Evolutionary conservation across 495 filamentous ascomycete species (phyloP).

Genomic region (Tuber brumale): DNA sequence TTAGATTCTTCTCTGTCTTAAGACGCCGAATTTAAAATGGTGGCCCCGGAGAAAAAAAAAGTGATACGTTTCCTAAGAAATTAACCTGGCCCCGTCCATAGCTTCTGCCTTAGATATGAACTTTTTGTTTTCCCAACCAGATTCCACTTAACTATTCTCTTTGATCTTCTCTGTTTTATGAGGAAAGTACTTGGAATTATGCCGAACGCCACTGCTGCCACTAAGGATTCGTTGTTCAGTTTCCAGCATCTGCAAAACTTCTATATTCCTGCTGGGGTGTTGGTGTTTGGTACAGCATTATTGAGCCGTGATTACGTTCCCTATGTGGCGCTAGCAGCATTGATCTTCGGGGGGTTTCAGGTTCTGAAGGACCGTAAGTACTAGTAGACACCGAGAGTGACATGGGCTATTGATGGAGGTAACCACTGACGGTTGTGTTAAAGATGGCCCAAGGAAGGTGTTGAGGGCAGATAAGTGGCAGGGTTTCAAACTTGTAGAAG

Average conservation of each 20-base stretch:
- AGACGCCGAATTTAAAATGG: not conserved
- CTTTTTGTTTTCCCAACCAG: not conserved
- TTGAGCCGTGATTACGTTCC: constrained; percentile 69
- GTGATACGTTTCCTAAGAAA: not conserved
- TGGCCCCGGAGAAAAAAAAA: not conserved
- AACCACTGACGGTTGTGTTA: constrained; percentile 34
- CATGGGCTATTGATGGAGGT: constrained; percentile 12
- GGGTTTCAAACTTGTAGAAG: constrained; percentile 79
- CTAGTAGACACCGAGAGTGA: not conserved
- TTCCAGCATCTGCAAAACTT: constrained; percentile 55
- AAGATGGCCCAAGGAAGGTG: constrained; percentile 60
- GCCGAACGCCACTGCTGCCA: not conserved
- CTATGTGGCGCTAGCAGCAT: constrained; percentile 60
- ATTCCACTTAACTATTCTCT: not conserved
- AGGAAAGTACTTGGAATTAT: not conserved
- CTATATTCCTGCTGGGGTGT: constrained; percentile 76
- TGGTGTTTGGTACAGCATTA: constrained; percentile 67
- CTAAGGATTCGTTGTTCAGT: not conserved
- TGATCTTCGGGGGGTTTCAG: constrained; percentile 59
- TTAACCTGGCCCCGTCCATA: not conserved
- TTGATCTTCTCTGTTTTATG: not conserved
- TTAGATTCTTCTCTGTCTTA: not conserved
- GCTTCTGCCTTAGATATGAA: not conserved
- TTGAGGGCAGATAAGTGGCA: constrained; percentile 83
- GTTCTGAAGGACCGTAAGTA: constrained; percentile 55